Evolutionary conservation across 2,329 filamentous ascomycete genomes (phyloP).

Genomic region (Dactylonectria macrodidyma): DNA sequence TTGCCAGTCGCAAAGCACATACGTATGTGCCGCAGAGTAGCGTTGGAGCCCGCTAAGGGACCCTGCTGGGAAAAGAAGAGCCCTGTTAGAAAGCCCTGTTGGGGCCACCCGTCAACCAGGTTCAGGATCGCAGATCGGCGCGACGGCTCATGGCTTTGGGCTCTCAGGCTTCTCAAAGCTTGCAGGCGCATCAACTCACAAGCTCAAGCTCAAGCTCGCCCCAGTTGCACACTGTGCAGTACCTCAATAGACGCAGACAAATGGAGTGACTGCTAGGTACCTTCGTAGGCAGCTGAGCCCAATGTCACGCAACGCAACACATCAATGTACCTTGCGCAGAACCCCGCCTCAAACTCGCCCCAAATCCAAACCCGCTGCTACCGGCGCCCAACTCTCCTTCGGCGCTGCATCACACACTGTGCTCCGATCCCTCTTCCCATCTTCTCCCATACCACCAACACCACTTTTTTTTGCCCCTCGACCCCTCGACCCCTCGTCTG

Average conservation of each 20-base stretch:
- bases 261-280: too few relatives aligned
- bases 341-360: constrained; percentile 17
- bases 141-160: constrained; percentile 1
- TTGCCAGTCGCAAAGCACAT: background rate
- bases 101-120: constrained; percentile 25
- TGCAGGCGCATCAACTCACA: background rate
- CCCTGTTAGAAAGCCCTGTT: constrained; percentile 9
- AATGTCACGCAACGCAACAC: constrained; percentile 21
- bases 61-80: constrained; percentile 1
- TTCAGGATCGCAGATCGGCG: constrained; percentile 24
- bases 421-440: constrained; percentile 18
- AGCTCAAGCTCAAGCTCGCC: background rate
- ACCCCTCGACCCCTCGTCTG: constrained; percentile 19
- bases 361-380: background rate
- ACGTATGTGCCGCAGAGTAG: constrained; percentile 8
- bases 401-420: constrained; percentile 22
- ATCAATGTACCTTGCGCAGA: constrained; percentile 17
- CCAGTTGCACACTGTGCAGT: background rate
- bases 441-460: constrained; percentile 20
- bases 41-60: constrained; percentile 7
- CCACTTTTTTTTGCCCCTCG: constrained; percentile 1
- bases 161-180: background rate
- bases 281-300: constrained; percentile 15
- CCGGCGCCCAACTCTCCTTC: constrained; percentile 21
- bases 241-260: constrained; percentile 6